A percentile compares a stretch with the other conserved stretches of the same genome.
Conservation (phyloP, 768 basidiomycete species). For the Russula earlei region DNA sequence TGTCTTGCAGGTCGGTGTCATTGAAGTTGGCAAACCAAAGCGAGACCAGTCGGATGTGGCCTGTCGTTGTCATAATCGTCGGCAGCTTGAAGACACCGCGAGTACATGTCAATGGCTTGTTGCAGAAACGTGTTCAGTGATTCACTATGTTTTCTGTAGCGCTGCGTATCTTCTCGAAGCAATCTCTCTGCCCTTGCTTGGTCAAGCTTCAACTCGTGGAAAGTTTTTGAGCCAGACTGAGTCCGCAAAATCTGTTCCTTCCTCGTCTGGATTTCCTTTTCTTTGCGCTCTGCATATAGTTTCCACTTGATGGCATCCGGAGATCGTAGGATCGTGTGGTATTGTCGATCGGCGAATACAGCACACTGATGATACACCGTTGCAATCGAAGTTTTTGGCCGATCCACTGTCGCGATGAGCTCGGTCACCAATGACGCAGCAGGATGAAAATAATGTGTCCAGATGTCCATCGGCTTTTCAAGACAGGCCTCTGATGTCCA, state of each 20-base stretch:
- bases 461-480: constrained; percentile 67
- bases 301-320: constrained; percentile 62
- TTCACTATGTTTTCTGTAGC: constrained; percentile 32
- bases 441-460: constrained; percentile 55
- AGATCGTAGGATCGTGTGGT: constrained; percentile 57
- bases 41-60: constrained; percentile 73
- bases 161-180: constrained; percentile 45
- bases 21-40: constrained; percentile 90
- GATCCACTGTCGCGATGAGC: constrained; percentile 6
- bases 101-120: constrained; percentile 80
- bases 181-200: constrained; percentile 37
- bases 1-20: constrained; percentile 36
- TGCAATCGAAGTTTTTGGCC: constrained; percentile 28
- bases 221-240: constrained; percentile 20
- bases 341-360: constrained; percentile 83
- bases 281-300: constrained; percentile 65
- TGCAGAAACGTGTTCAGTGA: constrained; percentile 55
- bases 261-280: constrained; percentile 53
- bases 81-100: constrained; percentile 58
- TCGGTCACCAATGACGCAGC: constrained; percentile 36
- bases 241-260: constrained; percentile 28
- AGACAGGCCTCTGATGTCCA: constrained; percentile 87
- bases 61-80: constrained; percentile 69
- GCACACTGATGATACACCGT: constrained; percentile 76
- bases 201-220: constrained; percentile 29